Percentiles rank a stretch among this genome's conserved stretches.
Evolutionary conservation across 768 basidiomycete species (phyloP).

Genomic region (Lactarius indigo): DNA sequence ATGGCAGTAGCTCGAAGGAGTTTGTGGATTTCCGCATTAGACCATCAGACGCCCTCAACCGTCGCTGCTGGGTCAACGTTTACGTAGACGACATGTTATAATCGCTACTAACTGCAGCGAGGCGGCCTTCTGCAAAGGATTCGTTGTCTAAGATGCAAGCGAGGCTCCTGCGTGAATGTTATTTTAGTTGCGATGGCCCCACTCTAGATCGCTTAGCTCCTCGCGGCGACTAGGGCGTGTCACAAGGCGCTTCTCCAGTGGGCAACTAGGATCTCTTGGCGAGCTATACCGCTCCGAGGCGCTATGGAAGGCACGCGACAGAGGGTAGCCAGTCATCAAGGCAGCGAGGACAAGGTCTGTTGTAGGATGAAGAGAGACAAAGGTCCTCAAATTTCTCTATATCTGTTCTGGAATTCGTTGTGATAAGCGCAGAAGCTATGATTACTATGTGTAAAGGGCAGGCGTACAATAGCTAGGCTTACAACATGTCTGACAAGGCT

Average conservation of each 20-base stretch:
- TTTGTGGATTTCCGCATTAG: constrained; percentile 16
- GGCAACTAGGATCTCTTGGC: constrained; percentile 7
- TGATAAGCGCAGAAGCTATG: not conserved
- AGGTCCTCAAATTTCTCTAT: not conserved
- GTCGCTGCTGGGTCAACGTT: constrained; percentile 17
- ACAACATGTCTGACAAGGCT: not conserved
- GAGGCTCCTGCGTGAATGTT: constrained; percentile 12
- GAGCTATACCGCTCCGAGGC: not conserved
- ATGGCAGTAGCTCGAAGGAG: constrained; percentile 4
- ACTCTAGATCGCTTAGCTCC: not conserved
- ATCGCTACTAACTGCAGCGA: constrained; percentile 22
- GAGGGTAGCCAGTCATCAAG: not conserved
- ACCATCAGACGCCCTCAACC: constrained; percentile 8
- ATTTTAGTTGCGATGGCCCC: constrained; percentile 8
- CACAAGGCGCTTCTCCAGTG: not conserved
- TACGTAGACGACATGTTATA: constrained; percentile 22
- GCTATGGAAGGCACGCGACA: constrained; percentile 8
- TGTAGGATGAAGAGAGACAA: not conserved
- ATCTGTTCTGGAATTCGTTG: not conserved
- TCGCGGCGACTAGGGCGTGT: constrained; percentile 1
- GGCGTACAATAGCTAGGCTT: not conserved
- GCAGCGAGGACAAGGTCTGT: not conserved
- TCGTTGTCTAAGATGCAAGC: constrained; percentile 15
- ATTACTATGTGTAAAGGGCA: not conserved
- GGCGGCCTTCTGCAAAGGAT: constrained; percentile 24